Evolutionary conservation across 306 rosid genomes (phyloP), one percentile per base, ranked within the genome.

Genomic region (Pyrus bretschneideri): DNA sequence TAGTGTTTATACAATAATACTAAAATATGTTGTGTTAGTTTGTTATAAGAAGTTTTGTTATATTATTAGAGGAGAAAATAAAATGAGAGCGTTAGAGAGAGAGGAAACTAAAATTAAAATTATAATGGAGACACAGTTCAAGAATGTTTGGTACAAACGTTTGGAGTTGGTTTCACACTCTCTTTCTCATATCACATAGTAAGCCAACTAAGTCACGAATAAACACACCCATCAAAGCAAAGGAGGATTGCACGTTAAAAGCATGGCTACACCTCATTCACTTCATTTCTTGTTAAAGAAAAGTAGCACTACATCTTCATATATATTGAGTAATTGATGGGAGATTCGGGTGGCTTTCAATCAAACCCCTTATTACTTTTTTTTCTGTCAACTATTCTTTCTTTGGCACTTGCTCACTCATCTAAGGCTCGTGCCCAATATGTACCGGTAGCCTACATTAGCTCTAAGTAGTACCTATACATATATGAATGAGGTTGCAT

Each of bases 221-320:
- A 70, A 51, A 59, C 80, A 70, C 81, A 73, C 82, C 80, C 66
- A 74, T 80, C 74, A 45, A 83, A 82, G 83, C 78, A 78, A 85
- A 78, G 83, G 78, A 25, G 65, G 67, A 74, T 77, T 75, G 83
- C 89, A 87, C 87, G 87, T 87, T 89, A 81, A 81, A 87, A 88
- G 85, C 85, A 79, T 83, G 83, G 22, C 54, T 63, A 71, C 67
- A 62, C 74, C 74, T 87, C 84, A 81, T 74, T 85, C 78, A 77
- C 76, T 81, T 80, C 67, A 22, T 70, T 77, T 78, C 77, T 15
- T n/a, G 67, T 62, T 62, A 66, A 85, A 82, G 84, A 79, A 79
- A 87, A 82, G 76, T 73, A 61, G 38, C 63, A 69, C 23, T 70
- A 67, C 71, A 60, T 65, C 67, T 62, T 18, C 62, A 13, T 18